These are phyloP conservation scores for Erodium moschatum DNA, from an alignment of 441 rosid species.

Conservation along the genomic window DNA sequence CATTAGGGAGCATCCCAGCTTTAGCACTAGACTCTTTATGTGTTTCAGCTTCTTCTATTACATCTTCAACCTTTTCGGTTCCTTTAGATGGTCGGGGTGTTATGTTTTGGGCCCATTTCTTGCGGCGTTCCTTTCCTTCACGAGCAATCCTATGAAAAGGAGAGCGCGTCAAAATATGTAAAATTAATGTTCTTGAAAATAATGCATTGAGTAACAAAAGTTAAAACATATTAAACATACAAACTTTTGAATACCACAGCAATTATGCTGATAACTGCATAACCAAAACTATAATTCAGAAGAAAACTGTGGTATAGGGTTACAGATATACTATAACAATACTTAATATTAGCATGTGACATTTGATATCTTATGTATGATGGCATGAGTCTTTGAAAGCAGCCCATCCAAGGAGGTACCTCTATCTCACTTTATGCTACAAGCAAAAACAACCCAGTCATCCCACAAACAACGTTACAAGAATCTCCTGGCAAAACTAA, in stretches of 20 bases:
- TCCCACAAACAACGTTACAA: too few species aligned
- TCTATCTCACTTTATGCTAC: too few species aligned
- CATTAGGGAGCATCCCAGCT: constrained; percentile 67
- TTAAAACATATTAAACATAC: background rate
- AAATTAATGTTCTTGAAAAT: background rate
- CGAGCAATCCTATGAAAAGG: constrained; percentile 37
- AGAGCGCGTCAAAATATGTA: background rate
- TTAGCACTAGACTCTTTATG: constrained; percentile 23
- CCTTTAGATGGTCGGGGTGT: constrained; percentile 35
- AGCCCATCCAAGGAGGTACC: too few species aligned
- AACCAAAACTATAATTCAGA: background rate
- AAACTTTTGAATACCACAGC: background rate
- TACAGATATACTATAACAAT: too few species aligned
- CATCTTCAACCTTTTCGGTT: constrained; percentile 26
- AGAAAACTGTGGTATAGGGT: background rate
- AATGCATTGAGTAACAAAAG: background rate
- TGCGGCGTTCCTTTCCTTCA: constrained; percentile 69
- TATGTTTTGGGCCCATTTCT: constrained; percentile 52
- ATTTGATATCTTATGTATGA: background rate
- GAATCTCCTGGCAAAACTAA: too few species aligned
- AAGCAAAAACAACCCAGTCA: too few species aligned
- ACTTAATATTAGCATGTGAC: background rate
- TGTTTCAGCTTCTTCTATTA: background rate
- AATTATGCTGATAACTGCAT: background rate
- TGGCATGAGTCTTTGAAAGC: too few species aligned